Percentiles rank a stretch among this genome's conserved stretches.
Evolutionary conservation across 2,329 filamentous ascomycete genomes (phyloP).

Genomic region (Fusarium nelsonii): DNA sequence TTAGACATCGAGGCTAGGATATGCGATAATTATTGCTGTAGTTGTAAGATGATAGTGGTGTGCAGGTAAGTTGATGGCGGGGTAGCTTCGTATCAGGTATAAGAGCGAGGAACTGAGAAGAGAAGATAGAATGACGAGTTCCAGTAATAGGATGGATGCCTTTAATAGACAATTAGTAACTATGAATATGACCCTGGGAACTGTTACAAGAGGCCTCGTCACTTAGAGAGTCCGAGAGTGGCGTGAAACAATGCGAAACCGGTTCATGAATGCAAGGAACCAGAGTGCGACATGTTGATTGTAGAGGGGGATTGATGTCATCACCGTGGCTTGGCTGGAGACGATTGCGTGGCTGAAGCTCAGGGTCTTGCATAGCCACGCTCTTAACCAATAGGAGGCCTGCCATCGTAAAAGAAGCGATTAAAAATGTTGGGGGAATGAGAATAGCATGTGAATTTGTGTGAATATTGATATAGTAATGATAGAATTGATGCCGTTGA

Average conservation of each 20-base stretch:
- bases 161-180: constrained; percentile 29
- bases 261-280: constrained; percentile 30
- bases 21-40: constrained; percentile 2
- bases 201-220: constrained; percentile 41
- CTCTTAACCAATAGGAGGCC: constrained; percentile 12
- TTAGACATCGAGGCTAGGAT: constrained; percentile 33
- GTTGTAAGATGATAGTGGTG: constrained; percentile 24
- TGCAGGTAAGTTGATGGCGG: constrained; percentile 30
- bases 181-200: neutral
- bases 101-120: constrained; percentile 12
- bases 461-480: neutral
- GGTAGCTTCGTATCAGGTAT: constrained; percentile 31
- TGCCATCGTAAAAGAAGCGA: neutral
- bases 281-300: constrained; percentile 25
- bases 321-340: constrained; percentile 40
- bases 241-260: constrained; percentile 37
- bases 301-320: constrained; percentile 41
- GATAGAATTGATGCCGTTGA: neutral
- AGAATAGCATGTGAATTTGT: constrained; percentile 5
- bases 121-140: neutral
- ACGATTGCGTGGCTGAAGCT: constrained; percentile 38
- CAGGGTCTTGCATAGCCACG: constrained; percentile 42
- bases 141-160: neutral
- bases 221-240: constrained; percentile 20
- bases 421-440: constrained; percentile 8